Percentiles rank a stretch among this genome's conserved stretches.
phyloP scores from a whole-genome alignment of 106 monocot genomes.

The Chionographis japonica region DNA sequence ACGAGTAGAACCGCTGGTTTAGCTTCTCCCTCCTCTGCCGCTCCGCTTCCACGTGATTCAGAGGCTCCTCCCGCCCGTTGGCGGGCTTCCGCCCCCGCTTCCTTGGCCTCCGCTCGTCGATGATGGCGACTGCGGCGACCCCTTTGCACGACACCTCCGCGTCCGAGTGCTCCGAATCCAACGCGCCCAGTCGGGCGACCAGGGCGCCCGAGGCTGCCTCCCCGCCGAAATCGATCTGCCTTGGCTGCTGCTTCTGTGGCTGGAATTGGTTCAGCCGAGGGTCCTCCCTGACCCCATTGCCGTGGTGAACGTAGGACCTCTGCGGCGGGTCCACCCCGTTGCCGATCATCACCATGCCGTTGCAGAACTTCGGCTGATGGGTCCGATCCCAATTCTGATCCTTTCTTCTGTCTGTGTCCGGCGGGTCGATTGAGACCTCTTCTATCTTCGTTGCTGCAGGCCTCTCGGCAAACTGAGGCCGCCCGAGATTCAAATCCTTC shows the following conservation, averaged over 20 bases:
- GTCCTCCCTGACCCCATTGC: slow-evolving; percentile 2
- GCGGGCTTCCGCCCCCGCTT: slow-evolving; percentile 73
- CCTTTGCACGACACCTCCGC: slow-evolving; percentile 29
- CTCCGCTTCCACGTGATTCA: slow-evolving; percentile 73
- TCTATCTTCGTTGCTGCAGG: neutral
- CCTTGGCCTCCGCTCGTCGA: slow-evolving; percentile 39
- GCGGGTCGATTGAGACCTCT: neutral
- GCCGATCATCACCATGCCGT: neutral
- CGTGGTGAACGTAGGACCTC: neutral
- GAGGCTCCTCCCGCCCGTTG: slow-evolving; percentile 64
- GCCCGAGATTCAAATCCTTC: slow-evolving; percentile 31
- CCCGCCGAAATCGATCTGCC: slow-evolving; percentile 27
- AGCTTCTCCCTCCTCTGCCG: slow-evolving; percentile 76
- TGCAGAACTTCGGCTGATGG: slow-evolving; percentile 8
- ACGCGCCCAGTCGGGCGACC: no score
- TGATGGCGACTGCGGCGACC: slow-evolving; percentile 4
- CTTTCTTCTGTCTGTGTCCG: neutral
- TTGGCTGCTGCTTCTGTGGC: slow-evolving; percentile 7
- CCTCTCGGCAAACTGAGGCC: neutral
- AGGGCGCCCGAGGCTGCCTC: slow-evolving; percentile 8
- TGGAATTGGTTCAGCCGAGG: slow-evolving; percentile 14
- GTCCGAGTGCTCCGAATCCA: slow-evolving; percentile 23
- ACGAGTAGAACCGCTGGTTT: slow-evolving; percentile 69
- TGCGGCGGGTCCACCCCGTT: neutral
- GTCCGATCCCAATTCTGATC: slow-evolving; percentile 6